Conservation (phyloP, 345 rosid species). For the Theobroma cacao region DNA sequence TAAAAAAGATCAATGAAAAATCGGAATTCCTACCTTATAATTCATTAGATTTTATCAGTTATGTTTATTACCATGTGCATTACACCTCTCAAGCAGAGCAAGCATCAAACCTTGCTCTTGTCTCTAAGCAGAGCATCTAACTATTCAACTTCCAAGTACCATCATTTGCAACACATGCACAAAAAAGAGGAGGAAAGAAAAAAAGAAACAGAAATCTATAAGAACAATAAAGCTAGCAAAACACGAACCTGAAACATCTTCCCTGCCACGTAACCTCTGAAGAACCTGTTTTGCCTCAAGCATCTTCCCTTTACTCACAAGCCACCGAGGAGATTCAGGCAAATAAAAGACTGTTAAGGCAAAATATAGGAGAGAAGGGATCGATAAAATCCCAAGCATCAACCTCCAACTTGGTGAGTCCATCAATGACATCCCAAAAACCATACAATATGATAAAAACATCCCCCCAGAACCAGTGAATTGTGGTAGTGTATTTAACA, state of each 20-base stretch:
- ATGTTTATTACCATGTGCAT: not conserved
- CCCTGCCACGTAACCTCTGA: constrained; percentile 83
- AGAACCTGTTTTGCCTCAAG: constrained; percentile 78
- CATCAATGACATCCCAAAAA: constrained; percentile 76
- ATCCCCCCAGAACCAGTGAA: constrained; percentile 93
- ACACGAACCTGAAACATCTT: constrained; percentile 83
- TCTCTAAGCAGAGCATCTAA: not conserved
- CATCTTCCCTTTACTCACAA: constrained; percentile 97
- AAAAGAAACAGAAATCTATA: not conserved
- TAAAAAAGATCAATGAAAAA: not conserved
- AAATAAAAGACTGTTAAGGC: constrained; percentile 66
- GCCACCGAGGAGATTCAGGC: constrained; percentile 99
- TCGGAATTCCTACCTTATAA: not conserved
- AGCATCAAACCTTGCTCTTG: not conserved
- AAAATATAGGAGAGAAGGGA: constrained; percentile 74
- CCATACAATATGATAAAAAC: constrained; percentile 92
- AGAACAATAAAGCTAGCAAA: not conserved
- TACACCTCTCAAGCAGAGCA: not conserved
- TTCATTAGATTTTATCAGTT: not conserved
- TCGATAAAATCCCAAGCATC: constrained; percentile 93
- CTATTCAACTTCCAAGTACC: not conserved
- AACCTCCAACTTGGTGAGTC: constrained; percentile 81
- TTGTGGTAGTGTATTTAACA: constrained; percentile 90
- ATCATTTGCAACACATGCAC: not conserved
- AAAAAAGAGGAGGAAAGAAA: not conserved